Percentiles rank a stretch among this genome's conserved stretches.
These are phyloP conservation scores for Vanrija sp. DNA, from an alignment of 1,284 basidiomycete genomes.

Conservation along the genomic window DNA sequence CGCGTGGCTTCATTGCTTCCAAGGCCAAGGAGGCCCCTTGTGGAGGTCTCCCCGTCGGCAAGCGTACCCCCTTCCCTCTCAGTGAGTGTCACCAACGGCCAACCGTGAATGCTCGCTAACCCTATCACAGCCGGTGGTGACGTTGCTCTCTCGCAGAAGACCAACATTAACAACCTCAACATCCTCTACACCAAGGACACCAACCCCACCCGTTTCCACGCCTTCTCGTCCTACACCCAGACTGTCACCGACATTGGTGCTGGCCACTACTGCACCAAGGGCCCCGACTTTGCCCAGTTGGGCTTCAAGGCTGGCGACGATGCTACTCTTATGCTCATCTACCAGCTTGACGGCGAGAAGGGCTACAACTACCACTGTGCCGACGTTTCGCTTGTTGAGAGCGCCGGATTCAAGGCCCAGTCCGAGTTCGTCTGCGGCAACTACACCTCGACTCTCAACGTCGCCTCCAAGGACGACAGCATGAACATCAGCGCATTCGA, in stretches of 20 bases:
- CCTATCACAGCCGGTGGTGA: conserved; percentile 19
- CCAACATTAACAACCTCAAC: conserved; percentile 19
- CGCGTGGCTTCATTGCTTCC: conserved; percentile 22
- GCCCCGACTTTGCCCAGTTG: conserved; percentile 29
- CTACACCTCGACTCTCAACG: not conserved
- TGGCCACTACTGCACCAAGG: conserved; percentile 31
- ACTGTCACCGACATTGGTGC: conserved; percentile 21
- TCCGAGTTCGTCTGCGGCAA: conserved; percentile 12
- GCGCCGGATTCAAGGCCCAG: conserved; percentile 7
- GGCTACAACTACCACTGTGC: conserved; percentile 26
- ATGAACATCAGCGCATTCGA: conserved; percentile 3
- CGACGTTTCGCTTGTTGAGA: conserved; percentile 26
- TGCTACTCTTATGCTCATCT: conserved; percentile 31
- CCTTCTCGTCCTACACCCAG: conserved; percentile 22
- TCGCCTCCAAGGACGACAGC: conserved; percentile 1
- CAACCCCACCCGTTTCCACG: conserved; percentile 26
- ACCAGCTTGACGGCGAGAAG: conserved; percentile 22
- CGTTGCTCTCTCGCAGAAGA: conserved; percentile 18
- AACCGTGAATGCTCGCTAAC: no score
- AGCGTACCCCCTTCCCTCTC: conserved; percentile 20
- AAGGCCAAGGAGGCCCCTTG: conserved; percentile 23
- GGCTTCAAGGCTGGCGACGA: conserved; percentile 27
- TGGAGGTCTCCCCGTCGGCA: conserved; percentile 16
- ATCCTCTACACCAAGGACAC: conserved; percentile 24
- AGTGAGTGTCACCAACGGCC: conserved; percentile 4